Base-by-base conservation (phyloP, 2,329 filamentous ascomycete species). In the Cordyceps javanica region DNA sequence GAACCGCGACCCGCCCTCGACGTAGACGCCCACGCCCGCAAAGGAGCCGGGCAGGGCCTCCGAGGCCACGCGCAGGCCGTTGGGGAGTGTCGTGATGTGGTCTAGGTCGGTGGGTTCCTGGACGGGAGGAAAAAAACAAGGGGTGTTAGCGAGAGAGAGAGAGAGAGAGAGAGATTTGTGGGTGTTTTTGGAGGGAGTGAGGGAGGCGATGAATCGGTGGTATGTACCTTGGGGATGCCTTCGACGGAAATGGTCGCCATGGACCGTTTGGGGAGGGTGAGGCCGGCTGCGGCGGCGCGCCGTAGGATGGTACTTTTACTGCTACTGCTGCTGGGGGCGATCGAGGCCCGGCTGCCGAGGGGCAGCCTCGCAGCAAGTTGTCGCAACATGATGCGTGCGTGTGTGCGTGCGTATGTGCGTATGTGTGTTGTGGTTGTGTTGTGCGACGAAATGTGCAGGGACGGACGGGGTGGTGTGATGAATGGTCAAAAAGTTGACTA, bases 11-110 rank as follows among this genome's bases (percentile, higher is more conserved):
- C 94, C 94, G 30, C 91, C 91, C 71, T 97, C 92, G 68, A 99
- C 85, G 75, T 97, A 99, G 61, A 97, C 91, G 45, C 94, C 94
- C 16, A 99, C 89, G 52, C 91, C 94, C 4, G 92, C 90, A 72
- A 99, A 99, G 65, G 92, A 92, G 42, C 94, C 94, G 1, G 93
- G 92, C 11, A 97, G 82, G 58, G 92, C 91, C 72, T 99, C 94
- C 45, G 93, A 96, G 25, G 94, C 94, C 59, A 99, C 91, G 59
- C 93, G 90, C 63, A 99, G 77, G 68, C 94, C 94, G 81, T 99
- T 99, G 51, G 91, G 79, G 16, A 99, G 83, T 1, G 87, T 92
- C 8, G 92, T 96, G 67, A 97, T 87, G 63, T 88, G 80, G 72
- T 97, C 91, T 66, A 96, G 83, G 62, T 96, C 90, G 50, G 86